phyloP scores from a whole-genome alignment of 169 alveolate genomes.

The Plasmodium falciparum region DNA sequence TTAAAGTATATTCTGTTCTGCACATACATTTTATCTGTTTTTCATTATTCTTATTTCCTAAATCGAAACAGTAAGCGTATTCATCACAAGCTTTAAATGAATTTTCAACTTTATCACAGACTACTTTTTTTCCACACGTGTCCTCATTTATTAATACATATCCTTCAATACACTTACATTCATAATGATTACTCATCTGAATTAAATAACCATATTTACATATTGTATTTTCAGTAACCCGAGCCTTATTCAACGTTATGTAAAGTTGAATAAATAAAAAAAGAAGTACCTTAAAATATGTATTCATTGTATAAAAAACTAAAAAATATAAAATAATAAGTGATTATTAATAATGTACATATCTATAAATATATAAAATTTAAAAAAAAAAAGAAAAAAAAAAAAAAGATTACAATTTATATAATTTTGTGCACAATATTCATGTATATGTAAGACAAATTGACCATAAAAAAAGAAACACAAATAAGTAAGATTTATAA shows the following conservation, averaged over 20 bases:
- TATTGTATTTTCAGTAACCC: constrained; percentile 12
- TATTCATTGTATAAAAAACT: constrained; percentile 25
- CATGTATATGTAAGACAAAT: no score
- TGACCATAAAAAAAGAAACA: no score
- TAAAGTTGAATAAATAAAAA: constrained; percentile 25
- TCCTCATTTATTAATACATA: constrained; percentile 15
- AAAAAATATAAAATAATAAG: no score
- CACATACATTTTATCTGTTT: constrained; percentile 1
- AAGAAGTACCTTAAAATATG: constrained; percentile 14
- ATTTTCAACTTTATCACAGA: constrained; percentile 2
- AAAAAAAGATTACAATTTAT: neutral
- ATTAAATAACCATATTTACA: constrained; percentile 42
- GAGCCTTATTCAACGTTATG: constrained; percentile 5
- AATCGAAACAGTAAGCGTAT: constrained; percentile 10
- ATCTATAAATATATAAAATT: neutral
- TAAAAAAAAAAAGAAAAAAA: neutral
- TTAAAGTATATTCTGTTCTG: neutral
- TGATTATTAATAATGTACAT: neutral
- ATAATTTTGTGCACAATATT: no score
- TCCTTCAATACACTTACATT: constrained; percentile 32
- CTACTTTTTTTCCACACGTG: constrained; percentile 6
- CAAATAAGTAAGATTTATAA: no score
- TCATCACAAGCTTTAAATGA: constrained; percentile 25
- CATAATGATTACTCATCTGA: constrained; percentile 43
- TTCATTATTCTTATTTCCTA: neutral